These are phyloP conservation scores for Fusarium sacchari DNA, from an alignment of 2,329 filamentous ascomycete genomes.

Conservation along the genomic window DNA sequence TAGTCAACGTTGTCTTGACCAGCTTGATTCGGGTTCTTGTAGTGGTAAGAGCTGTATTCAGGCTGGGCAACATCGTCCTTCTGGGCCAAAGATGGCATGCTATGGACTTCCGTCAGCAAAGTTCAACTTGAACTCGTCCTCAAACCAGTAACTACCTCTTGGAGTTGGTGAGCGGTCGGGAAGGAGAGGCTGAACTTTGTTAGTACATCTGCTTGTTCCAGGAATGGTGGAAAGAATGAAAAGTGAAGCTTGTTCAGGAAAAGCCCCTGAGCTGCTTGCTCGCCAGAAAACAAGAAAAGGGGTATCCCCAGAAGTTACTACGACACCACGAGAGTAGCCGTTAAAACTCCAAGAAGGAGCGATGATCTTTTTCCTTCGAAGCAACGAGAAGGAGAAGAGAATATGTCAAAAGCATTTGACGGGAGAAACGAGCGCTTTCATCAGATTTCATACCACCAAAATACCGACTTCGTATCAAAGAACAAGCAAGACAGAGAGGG, in stretches of 20 bases:
- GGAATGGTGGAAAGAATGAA: background rate
- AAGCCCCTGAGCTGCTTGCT: background rate
- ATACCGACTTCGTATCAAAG: background rate
- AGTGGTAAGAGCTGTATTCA: background rate
- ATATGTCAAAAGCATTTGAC: background rate
- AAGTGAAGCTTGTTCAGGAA: background rate
- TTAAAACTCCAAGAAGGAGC: too few relatives aligned
- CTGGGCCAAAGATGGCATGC: background rate
- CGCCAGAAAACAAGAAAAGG: background rate
- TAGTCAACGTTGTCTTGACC: background rate
- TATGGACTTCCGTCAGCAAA: constrained; percentile 3
- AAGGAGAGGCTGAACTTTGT: background rate
- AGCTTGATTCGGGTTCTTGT: background rate
- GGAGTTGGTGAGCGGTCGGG: background rate
- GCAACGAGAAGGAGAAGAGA: background rate
- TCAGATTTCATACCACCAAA: background rate
- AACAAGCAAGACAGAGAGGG: background rate
- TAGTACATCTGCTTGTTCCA: background rate
- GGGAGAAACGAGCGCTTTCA: background rate
- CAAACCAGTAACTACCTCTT: constrained; percentile 6
- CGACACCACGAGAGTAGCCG: background rate
- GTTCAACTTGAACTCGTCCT: too few relatives aligned
- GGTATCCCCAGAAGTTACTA: background rate
- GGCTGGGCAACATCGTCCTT: background rate
- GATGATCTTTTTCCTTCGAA: background rate